Conservation (phyloP, 192 early-diverging fungal species). For the Umbelopsis ramanniana region DNA sequence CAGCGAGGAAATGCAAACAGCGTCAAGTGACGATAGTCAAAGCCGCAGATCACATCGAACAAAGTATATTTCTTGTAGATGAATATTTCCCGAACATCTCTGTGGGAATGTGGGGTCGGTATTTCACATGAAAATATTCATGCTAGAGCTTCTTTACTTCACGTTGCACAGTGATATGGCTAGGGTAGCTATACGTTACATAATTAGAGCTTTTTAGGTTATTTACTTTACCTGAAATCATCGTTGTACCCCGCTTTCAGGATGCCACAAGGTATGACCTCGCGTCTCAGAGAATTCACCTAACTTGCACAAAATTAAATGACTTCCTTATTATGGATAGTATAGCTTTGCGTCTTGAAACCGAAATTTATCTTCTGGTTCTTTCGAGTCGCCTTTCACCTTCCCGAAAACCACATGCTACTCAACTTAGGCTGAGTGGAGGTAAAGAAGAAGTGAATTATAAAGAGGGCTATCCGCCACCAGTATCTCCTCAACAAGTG, state of each 20-base stretch:
- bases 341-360: background rate
- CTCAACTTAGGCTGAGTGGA: background rate
- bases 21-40: too few relatives aligned
- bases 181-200: background rate
- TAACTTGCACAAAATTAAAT: background rate
- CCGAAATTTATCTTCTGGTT: background rate
- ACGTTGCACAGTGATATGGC: background rate
- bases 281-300: background rate
- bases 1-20: too few relatives aligned
- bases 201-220: too few relatives aligned
- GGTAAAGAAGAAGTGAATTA: background rate
- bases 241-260: too few relatives aligned
- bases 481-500: too few relatives aligned
- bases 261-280: background rate
- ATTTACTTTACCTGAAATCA: too few relatives aligned
- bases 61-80: too few relatives aligned
- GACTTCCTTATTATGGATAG: background rate
- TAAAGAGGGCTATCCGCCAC: background rate
- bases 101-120: background rate
- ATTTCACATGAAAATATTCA: background rate
- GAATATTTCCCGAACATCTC: background rate
- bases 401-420: slow-evolving; percentile 2
- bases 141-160: background rate
- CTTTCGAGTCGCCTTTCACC: background rate
- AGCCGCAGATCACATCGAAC: too few relatives aligned